phyloP scores from a whole-genome alignment of 1,139 yeast species.

The Candida sp. region DNA sequence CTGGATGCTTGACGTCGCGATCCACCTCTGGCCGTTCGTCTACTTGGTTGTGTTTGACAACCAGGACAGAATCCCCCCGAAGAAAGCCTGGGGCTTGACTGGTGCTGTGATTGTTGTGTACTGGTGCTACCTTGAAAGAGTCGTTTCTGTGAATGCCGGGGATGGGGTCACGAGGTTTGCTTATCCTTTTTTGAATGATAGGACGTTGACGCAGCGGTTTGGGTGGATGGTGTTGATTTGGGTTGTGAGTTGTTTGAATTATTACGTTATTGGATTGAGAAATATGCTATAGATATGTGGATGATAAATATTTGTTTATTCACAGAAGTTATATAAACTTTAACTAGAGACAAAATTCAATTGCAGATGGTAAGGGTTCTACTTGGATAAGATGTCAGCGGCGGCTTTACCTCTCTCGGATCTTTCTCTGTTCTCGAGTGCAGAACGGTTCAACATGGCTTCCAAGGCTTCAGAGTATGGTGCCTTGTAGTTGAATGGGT shows the following conservation, averaged over 20 bases:
- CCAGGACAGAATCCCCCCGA: conserved; percentile 3
- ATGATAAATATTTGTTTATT: not conserved
- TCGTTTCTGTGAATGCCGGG: conserved; percentile 7
- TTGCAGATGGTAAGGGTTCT: not conserved
- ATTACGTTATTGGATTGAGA: conserved; percentile 7
- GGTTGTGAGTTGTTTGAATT: conserved; percentile 12
- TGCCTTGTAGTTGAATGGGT: conserved; percentile 60
- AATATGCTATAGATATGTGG: conserved; percentile 5
- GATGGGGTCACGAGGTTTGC: conserved; percentile 18
- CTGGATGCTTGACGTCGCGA: conserved; percentile 21
- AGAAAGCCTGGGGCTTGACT: conserved; percentile 4
- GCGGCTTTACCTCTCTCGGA: conserved; percentile 48
- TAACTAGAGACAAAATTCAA: too few relatives aligned
- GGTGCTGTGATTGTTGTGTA: conserved; percentile 9
- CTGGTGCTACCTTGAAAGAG: conserved; percentile 14
- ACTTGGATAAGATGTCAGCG: conserved; percentile 18
- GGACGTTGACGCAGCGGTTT: conserved; percentile 7
- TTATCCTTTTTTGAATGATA: conserved; percentile 22
- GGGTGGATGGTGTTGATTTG: conserved; percentile 10
- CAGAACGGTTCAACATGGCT: conserved; percentile 55
- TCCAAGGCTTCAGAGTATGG: conserved; percentile 59
- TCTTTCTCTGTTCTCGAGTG: conserved; percentile 52
- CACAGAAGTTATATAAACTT: too few relatives aligned
- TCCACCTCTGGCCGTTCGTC: conserved; percentile 26
- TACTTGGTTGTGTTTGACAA: conserved; percentile 11